Percentiles rank a stretch among this genome's conserved stretches.
Evolutionary conservation across 768 basidiomycete species (phyloP).

Genomic region (Cyclocybe cylindracea): DNA sequence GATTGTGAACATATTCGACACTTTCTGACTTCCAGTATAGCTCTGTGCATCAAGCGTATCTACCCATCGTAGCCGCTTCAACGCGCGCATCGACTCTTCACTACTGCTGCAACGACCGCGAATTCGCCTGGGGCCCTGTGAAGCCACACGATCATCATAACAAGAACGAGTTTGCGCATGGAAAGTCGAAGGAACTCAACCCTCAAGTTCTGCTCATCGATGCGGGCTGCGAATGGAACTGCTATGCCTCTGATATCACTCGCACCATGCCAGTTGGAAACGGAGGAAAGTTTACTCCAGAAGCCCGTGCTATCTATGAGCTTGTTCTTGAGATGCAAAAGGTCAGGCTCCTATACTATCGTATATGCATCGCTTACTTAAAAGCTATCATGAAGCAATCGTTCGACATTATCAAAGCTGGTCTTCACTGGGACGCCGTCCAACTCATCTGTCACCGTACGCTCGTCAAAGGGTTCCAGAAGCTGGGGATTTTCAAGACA

Average conservation of each 20-base stretch:
- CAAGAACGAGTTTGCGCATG: conserved; percentile 43
- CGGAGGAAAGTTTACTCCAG: conserved; percentile 82
- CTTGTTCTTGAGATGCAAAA: conserved; percentile 91
- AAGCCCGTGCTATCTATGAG: conserved; percentile 81
- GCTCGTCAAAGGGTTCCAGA: conserved; percentile 80
- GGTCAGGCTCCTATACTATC: conserved; percentile 33
- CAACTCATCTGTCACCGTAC: conserved; percentile 83
- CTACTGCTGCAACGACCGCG: conserved; percentile 91
- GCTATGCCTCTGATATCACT: conserved; percentile 57
- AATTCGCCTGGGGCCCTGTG: conserved; percentile 84
- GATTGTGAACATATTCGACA: background rate
- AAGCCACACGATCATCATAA: conserved; percentile 56
- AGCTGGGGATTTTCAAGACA: conserved; percentile 81
- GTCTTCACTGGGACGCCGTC: conserved; percentile 88
- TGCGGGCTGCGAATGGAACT: conserved; percentile 87
- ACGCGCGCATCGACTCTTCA: conserved; percentile 88
- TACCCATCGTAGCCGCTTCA: conserved; percentile 90
- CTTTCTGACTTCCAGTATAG: conserved; percentile 37
- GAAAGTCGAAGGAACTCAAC: conserved; percentile 38
- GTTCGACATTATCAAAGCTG: conserved; percentile 69
- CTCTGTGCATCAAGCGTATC: conserved; percentile 84
- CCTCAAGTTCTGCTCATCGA: conserved; percentile 89
- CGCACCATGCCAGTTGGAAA: conserved; percentile 94
- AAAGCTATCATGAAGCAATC: conserved; percentile 47
- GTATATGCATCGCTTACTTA: background rate